phyloP scores from a whole-genome alignment of 1,139 yeast species.

The Saccharomyces pastorianus region DNA sequence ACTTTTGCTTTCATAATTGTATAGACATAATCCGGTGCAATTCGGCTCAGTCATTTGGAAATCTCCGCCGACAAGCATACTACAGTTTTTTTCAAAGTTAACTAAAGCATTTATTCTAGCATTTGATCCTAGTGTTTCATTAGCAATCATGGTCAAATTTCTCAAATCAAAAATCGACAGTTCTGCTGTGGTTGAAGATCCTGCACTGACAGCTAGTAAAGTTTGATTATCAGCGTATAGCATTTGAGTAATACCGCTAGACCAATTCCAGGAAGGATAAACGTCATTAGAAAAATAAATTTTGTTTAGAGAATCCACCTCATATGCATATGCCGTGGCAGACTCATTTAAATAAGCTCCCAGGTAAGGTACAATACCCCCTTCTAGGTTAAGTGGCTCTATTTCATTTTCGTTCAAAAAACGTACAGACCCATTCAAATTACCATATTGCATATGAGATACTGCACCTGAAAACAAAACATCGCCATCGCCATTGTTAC shows the following conservation, averaged over 20 bases:
- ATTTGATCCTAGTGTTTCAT: constrained; percentile 21
- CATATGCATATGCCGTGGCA: constrained; percentile 19
- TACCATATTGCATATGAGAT: constrained; percentile 8
- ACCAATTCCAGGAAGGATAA: constrained; percentile 12
- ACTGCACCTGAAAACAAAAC: constrained; percentile 35
- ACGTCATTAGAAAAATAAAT: constrained; percentile 22
- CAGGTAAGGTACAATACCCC: constrained; percentile 13
- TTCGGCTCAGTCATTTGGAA: constrained; percentile 53
- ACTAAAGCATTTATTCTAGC: constrained; percentile 47
- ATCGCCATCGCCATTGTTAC: constrained; percentile 22
- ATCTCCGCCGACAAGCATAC: constrained; percentile 69
- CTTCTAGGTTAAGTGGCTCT: neutral
- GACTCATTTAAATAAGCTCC: constrained; percentile 25
- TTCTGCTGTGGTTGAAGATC: constrained; percentile 6
- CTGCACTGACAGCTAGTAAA: constrained; percentile 18
- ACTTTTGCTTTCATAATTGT: constrained; percentile 46
- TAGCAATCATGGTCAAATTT: constrained; percentile 14
- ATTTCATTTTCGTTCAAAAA: constrained; percentile 8
- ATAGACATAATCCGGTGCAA: constrained; percentile 63
- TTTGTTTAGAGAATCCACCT: constrained; percentile 36
- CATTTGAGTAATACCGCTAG: constrained; percentile 9
- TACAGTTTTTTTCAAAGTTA: constrained; percentile 41
- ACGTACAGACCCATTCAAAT: constrained; percentile 13
- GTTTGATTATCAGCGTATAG: constrained; percentile 15
- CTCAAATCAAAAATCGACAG: constrained; percentile 20